Conservation (phyloP, 1,139 yeast genomes). For the Martiniozyma asiatica region DNA sequence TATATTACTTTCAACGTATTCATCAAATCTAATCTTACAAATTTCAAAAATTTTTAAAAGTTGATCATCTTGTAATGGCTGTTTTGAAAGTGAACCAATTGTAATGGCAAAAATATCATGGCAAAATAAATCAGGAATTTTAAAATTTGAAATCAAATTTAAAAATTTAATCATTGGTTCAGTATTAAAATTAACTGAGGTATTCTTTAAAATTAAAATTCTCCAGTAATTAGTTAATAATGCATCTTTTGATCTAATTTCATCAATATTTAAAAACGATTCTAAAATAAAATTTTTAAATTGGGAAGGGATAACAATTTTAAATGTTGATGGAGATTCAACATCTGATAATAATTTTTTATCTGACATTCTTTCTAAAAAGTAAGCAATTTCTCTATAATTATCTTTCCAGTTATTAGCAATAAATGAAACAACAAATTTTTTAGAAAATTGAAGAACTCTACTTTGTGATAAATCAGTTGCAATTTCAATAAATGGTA, state of each 20-base stretch:
- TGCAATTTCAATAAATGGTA: conserved; percentile 39
- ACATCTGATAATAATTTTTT: conserved; percentile 13
- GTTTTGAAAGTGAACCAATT: conserved; percentile 17
- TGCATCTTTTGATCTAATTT: conserved; percentile 14
- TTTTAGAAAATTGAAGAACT: conserved; percentile 33
- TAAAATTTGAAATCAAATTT: conserved; percentile 3
- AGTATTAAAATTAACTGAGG: conserved; percentile 12
- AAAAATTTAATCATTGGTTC: conserved; percentile 12
- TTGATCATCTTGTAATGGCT: conserved; percentile 11
- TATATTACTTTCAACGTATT: conserved; percentile 10
- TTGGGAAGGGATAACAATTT: conserved; percentile 20
- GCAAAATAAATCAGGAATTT: conserved; percentile 11
- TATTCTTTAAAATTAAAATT: conserved; percentile 23
- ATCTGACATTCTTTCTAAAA: conserved; percentile 27
- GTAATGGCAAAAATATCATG: conserved; percentile 19
- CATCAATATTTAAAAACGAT: conserved; percentile 9
- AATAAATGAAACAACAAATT: conserved; percentile 39
- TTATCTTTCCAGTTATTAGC: conserved; percentile 25
- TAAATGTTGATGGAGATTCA: conserved; percentile 10
- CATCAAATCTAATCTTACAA: conserved; percentile 7
- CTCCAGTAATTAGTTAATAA: conserved; percentile 31
- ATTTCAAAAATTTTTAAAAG: conserved; percentile 7
- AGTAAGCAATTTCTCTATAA: conserved; percentile 32
- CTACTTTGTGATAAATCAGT: conserved; percentile 33
- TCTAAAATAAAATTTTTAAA: conserved; percentile 16